phyloP scores from a whole-genome alignment of 345 rosid genomes.

The Eutrema japonicum region DNA sequence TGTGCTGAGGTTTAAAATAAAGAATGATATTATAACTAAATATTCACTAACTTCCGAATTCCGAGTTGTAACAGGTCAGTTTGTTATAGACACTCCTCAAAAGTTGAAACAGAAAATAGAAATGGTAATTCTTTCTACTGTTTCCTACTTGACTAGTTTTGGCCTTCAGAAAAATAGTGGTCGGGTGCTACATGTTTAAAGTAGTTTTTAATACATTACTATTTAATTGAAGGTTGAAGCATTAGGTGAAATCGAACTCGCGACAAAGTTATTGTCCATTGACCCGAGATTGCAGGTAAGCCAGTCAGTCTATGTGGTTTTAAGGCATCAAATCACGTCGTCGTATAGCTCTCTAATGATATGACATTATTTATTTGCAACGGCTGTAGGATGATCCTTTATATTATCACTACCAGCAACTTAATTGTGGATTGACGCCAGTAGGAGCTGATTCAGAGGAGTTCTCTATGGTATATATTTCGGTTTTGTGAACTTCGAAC shows the following conservation, averaged over 20 bases:
- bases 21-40: slow-evolving; percentile 3
- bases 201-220: slow-evolving; percentile 28
- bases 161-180: slow-evolving; percentile 8
- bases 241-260: slow-evolving; percentile 85
- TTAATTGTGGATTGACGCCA: slow-evolving; percentile 71
- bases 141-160: slow-evolving; percentile 24
- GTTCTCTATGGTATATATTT: slow-evolving; percentile 60
- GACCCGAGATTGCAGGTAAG: slow-evolving; percentile 59
- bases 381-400: slow-evolving; percentile 77
- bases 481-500: neutral
- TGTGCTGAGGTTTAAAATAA: neutral
- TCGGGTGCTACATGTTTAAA: slow-evolving; percentile 6
- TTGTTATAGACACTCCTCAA: slow-evolving; percentile 82
- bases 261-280: slow-evolving; percentile 71
- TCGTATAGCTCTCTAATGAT: neutral
- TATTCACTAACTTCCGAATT: slow-evolving; percentile 30
- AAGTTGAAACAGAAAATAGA: slow-evolving; percentile 82
- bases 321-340: slow-evolving; percentile 11
- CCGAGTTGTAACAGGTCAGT: slow-evolving; percentile 66
- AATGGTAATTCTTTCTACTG: slow-evolving; percentile 59
- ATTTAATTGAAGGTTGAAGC: slow-evolving; percentile 72
- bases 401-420: slow-evolving; percentile 61
- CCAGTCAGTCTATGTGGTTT: slow-evolving; percentile 18
- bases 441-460: slow-evolving; percentile 67
- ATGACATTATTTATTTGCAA: neutral